A percentile compares a stretch with the other conserved stretches of the same genome.
Conservation (phyloP, 768 basidiomycete genomes). For the Mycena amicta region DNA sequence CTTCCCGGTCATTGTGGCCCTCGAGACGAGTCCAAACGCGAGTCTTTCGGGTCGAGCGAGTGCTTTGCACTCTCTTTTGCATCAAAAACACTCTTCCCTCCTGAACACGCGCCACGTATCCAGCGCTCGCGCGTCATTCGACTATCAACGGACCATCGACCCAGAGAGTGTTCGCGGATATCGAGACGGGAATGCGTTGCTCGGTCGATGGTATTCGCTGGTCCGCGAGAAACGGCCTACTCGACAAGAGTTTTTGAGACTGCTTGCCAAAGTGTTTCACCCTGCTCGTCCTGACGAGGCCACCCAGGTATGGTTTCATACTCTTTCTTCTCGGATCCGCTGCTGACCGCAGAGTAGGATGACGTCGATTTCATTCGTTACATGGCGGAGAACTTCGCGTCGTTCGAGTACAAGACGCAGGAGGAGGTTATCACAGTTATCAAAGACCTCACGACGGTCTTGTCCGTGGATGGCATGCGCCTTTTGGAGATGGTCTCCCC, state of each 20-base stretch:
- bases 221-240: conserved; percentile 88
- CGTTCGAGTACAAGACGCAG: conserved; percentile 92
- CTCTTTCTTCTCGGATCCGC: not conserved
- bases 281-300: conserved; percentile 59
- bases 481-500: conserved; percentile 76
- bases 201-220: conserved; percentile 90
- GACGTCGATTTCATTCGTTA: conserved; percentile 88
- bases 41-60: conserved; percentile 73
- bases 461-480: conserved; percentile 82
- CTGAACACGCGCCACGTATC: conserved; percentile 83
- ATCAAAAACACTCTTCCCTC: conserved; percentile 87
- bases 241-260: conserved; percentile 85
- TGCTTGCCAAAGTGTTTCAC: conserved; percentile 82
- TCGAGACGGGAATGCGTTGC: conserved; percentile 53
- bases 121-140: conserved; percentile 80
- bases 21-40: conserved; percentile 80
- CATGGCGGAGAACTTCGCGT: conserved; percentile 92
- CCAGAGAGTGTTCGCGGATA: conserved; percentile 54
- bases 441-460: conserved; percentile 70
- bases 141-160: conserved; percentile 71
- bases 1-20: conserved; percentile 86
- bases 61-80: conserved; percentile 77
- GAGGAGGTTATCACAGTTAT: conserved; percentile 91
- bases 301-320: conserved; percentile 49
- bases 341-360: conserved; percentile 46